These are phyloP conservation scores for Ceratocystiopsis minuta DNA, from an alignment of 2,329 filamentous ascomycete genomes.

Conservation along the genomic window DNA sequence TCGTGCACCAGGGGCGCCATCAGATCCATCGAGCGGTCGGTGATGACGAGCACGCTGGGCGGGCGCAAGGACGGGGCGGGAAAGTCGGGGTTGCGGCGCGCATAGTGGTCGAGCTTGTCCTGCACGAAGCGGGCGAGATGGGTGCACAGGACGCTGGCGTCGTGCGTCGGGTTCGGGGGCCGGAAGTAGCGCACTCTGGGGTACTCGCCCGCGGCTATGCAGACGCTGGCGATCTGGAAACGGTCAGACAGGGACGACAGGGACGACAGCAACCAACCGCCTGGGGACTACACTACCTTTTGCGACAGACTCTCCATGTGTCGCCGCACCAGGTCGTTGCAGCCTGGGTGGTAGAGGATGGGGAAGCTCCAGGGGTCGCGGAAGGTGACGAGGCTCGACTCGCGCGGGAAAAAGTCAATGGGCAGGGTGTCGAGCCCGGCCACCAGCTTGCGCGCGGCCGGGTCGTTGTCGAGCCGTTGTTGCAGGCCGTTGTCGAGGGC, in stretches of 20 bases:
- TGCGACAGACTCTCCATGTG: slow-evolving; percentile 78
- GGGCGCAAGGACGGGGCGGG: slow-evolving; percentile 64
- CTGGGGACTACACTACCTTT: slow-evolving; percentile 40
- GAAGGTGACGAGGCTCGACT: slow-evolving; percentile 83
- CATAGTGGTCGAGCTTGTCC: slow-evolving; percentile 77
- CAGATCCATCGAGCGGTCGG: slow-evolving; percentile 85
- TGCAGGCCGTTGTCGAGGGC: slow-evolving; percentile 53
- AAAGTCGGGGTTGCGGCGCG: slow-evolving; percentile 67
- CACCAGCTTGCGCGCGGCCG: slow-evolving; percentile 52
- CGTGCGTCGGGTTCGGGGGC: slow-evolving; percentile 56
- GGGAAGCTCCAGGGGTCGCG: slow-evolving; percentile 93
- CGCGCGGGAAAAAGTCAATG: slow-evolving; percentile 76
- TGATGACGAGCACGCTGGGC: slow-evolving; percentile 66
- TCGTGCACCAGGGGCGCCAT: slow-evolving; percentile 80
- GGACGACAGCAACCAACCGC: too few species aligned
- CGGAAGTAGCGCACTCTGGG: slow-evolving; percentile 84
- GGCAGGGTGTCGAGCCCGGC: slow-evolving; percentile 68
- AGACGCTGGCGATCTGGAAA: slow-evolving; percentile 63
- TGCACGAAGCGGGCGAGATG: slow-evolving; percentile 85
- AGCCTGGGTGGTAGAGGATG: slow-evolving; percentile 74
- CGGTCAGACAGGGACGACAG: background rate
- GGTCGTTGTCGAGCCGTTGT: slow-evolving; percentile 55
- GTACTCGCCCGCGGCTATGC: slow-evolving; percentile 83
- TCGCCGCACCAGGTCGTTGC: slow-evolving; percentile 62
- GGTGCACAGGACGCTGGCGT: slow-evolving; percentile 71